phyloP scores from a whole-genome alignment of 2,329 filamentous ascomycete genomes.

The Aulographum hederae region DNA sequence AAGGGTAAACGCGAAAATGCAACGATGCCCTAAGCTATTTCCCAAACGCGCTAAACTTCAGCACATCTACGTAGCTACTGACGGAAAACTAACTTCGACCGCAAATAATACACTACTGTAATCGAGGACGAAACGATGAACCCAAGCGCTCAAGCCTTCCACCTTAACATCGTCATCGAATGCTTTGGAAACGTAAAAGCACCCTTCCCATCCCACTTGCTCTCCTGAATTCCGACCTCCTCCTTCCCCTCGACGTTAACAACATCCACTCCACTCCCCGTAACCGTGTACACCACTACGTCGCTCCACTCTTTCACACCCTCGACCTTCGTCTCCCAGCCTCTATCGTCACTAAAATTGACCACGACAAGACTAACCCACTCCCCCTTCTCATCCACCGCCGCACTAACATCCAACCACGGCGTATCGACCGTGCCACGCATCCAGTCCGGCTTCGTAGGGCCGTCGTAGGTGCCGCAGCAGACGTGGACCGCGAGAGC shows the following conservation, averaged over 20 bases:
- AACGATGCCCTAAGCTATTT: too few species aligned
- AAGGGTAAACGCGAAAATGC: too few species aligned
- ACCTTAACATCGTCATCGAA: conserved; percentile 49
- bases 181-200: conserved; percentile 49
- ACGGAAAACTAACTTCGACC: too few species aligned
- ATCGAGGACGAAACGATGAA: too few species aligned
- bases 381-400: conserved; percentile 39
- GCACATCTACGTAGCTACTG: too few species aligned
- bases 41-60: too few species aligned
- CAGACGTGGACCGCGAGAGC: conserved; percentile 49
- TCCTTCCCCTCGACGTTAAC: conserved; percentile 45
- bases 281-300: conserved; percentile 45
- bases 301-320: conserved; percentile 32
- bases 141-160: conserved; percentile 22
- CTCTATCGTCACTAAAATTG: conserved; percentile 44
- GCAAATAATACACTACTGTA: too few species aligned
- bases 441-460: conserved; percentile 48
- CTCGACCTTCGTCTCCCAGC: conserved; percentile 39
- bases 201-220: conserved; percentile 44
- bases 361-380: conserved; percentile 48
- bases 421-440: conserved; percentile 47
- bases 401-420: conserved; percentile 50
- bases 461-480: conserved; percentile 44
- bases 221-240: conserved; percentile 42
- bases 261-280: conserved; percentile 35